Evolutionary conservation across 345 rosid species (phyloP).

Genomic region (Eucalyptus pauciflora): DNA sequence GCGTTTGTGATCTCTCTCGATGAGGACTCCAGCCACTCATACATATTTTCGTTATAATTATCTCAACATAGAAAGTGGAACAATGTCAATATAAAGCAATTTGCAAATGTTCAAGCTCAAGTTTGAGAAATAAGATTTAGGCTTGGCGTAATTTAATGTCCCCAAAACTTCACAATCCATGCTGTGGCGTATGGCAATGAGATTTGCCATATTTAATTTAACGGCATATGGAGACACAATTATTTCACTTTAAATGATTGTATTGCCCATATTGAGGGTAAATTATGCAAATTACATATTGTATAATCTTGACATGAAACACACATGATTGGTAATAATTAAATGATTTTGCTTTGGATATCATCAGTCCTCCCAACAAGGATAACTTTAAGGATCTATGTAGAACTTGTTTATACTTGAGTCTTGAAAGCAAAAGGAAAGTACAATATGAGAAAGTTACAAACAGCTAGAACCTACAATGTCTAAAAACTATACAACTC

Average conservation of each 20-base stretch:
- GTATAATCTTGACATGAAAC: neutral
- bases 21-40: neutral
- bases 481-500: neutral
- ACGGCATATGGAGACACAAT: neutral
- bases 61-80: neutral
- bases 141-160: neutral
- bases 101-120: neutral
- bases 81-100: neutral
- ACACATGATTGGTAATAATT: neutral
- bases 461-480: neutral
- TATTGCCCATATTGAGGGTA: neutral
- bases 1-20: neutral
- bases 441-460: neutral
- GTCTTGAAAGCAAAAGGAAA: neutral
- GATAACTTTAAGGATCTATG: neutral
- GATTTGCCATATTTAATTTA: neutral
- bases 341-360: neutral
- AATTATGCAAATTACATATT: neutral
- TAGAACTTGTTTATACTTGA: neutral
- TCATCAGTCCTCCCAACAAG: neutral
- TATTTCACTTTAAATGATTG: neutral
- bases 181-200: neutral
- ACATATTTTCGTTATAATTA: neutral
- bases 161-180: neutral
- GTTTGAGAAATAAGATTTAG: neutral